A percentile compares a stretch with the other conserved stretches of the same genome.
Conservation (phyloP, 345 rosid genomes). For the Brassica incana region DNA sequence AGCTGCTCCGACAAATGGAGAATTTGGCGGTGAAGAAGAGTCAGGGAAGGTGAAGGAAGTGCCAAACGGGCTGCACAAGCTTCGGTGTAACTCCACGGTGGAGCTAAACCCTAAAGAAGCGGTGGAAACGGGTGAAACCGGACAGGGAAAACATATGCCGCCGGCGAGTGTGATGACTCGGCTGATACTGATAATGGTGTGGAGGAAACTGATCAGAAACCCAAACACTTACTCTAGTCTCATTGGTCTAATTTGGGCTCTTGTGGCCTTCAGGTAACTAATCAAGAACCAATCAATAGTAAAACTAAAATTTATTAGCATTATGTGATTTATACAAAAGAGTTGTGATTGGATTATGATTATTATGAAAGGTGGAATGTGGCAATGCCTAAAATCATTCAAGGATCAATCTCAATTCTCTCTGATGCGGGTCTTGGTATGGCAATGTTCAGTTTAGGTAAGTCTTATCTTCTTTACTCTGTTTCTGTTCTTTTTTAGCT, state of each 20-base stretch:
- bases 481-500: background rate
- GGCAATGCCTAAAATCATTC: slow-evolving; percentile 82
- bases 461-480: slow-evolving; percentile 2
- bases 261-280: slow-evolving; percentile 62
- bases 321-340: background rate
- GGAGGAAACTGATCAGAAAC: slow-evolving; percentile 90
- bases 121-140: slow-evolving; percentile 40
- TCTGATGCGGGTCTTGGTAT: slow-evolving; percentile 97
- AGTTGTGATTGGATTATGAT: background rate
- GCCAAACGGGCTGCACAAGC: slow-evolving; percentile 48
- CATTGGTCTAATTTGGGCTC: slow-evolving; percentile 87
- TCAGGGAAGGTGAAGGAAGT: slow-evolving; percentile 47
- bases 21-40: slow-evolving; percentile 50
- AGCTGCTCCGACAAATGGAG: slow-evolving; percentile 47
- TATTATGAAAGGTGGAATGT: slow-evolving; percentile 47
- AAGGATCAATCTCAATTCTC: slow-evolving; percentile 67
- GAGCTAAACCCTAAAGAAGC: slow-evolving; percentile 74
- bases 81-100: slow-evolving; percentile 64
- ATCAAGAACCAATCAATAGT: background rate
- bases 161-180: slow-evolving; percentile 95
- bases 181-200: slow-evolving; percentile 86
- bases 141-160: slow-evolving; percentile 66
- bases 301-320: too few relatives aligned
- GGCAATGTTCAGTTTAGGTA: slow-evolving; percentile 53
- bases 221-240: slow-evolving; percentile 95